A percentile compares a stretch with the other conserved stretches of the same genome.
These are phyloP conservation scores for Serendipita indica DNA, from an alignment of 768 basidiomycete species.

Conservation along the genomic window DNA sequence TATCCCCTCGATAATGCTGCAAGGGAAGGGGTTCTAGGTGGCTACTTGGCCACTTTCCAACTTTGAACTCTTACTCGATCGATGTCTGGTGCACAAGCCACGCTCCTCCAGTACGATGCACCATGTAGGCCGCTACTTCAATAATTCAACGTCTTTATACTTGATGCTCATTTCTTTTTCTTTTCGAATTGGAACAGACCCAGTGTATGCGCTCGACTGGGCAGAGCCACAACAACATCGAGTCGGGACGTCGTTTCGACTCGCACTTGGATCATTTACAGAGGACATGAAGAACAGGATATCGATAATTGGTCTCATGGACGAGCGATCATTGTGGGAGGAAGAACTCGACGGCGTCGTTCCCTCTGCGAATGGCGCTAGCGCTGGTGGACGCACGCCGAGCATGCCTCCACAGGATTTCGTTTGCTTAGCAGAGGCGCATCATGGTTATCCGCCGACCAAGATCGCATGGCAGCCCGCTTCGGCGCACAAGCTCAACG, in stretches of 20 bases:
- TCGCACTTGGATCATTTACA: slow-evolving; percentile 72
- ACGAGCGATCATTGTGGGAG: slow-evolving; percentile 76
- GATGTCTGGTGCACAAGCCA: slow-evolving; percentile 34
- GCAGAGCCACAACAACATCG: slow-evolving; percentile 67
- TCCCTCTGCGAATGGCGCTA: background rate
- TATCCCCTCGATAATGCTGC: no score
- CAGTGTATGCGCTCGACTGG: slow-evolving; percentile 77
- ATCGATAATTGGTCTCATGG: slow-evolving; percentile 62
- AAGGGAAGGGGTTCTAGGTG: no score
- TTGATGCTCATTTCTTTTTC: slow-evolving; percentile 9
- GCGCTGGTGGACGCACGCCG: slow-evolving; percentile 39
- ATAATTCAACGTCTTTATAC: background rate
- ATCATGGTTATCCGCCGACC: slow-evolving; percentile 87
- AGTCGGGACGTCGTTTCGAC: slow-evolving; percentile 63
- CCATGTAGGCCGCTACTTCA: slow-evolving; percentile 45
- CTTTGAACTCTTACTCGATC: no score
- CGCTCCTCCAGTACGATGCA: slow-evolving; percentile 68
- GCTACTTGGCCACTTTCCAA: no score
- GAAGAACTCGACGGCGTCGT: slow-evolving; percentile 36
- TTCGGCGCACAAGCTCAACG: slow-evolving; percentile 38
- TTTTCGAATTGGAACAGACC: slow-evolving; percentile 41
- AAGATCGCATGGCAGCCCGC: slow-evolving; percentile 87
- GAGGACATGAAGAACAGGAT: slow-evolving; percentile 76
- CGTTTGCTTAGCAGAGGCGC: slow-evolving; percentile 65
- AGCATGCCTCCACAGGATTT: slow-evolving; percentile 43